Evolutionary conservation across 148 eudicot species (phyloP).

Genomic region (Bassia scoparia): DNA sequence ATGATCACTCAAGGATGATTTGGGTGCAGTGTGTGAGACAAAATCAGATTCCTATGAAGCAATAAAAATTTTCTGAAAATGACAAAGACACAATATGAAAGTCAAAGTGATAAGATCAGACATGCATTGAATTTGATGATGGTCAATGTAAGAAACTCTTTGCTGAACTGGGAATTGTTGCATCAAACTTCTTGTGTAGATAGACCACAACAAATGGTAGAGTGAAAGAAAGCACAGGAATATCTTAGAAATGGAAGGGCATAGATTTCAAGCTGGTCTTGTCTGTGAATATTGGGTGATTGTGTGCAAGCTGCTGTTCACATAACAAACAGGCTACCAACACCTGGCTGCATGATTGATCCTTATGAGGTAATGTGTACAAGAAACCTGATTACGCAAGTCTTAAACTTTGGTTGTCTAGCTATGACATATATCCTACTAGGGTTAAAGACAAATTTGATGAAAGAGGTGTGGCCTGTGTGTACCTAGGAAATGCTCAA

Average conservation of each 20-base stretch:
- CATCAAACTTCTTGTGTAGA: neutral
- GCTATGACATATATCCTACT: neutral
- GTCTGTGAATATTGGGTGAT: neutral
- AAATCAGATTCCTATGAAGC: neutral
- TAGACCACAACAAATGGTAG: neutral
- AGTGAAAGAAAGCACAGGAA: neutral
- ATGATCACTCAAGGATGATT: neutral
- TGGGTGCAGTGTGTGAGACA: too few species aligned
- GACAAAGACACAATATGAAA: neutral
- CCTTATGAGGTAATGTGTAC: neutral
- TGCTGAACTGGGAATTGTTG: neutral
- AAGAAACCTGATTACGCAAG: neutral
- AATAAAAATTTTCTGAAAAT: neutral
- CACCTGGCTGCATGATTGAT: neutral
- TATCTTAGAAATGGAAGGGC: neutral
- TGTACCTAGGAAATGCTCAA: too few species aligned
- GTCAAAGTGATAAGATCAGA: neutral
- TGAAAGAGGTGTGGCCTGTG: too few species aligned
- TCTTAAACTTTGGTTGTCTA: neutral
- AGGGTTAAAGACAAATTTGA: neutral
- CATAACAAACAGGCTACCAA: neutral
- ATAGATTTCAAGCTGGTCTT: neutral
- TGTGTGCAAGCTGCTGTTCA: neutral
- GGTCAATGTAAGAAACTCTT: neutral
- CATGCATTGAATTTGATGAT: neutral